phyloP scores from a whole-genome alignment of 108 stramenopile genomes.

The Fistulifera pelliculosa region DNA sequence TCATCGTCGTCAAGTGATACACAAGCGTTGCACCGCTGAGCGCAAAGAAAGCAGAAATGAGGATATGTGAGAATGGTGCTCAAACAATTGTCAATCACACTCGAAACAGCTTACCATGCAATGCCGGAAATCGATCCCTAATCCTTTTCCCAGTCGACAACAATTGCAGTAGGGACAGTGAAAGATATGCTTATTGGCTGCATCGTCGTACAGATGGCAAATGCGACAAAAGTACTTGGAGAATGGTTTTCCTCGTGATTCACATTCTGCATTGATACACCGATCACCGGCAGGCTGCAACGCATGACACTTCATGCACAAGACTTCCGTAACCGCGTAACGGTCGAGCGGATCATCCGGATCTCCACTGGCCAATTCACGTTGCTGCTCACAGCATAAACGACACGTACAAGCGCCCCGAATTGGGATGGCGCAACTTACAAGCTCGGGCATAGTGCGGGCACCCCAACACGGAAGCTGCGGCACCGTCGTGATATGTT shows the following conservation, averaged over 20 bases:
- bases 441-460: conserved; percentile 84
- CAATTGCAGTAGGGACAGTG: conserved; percentile 95
- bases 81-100: no score
- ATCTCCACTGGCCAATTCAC: conserved; percentile 51
- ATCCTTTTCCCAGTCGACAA: conserved; percentile 82
- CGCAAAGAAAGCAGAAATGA: no score
- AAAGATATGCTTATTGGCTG: conserved; percentile 51
- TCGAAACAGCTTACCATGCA: conserved; percentile 55
- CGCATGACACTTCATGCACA: conserved; percentile 85
- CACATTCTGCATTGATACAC: conserved; percentile 67
- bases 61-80: no score
- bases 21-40: conserved; percentile 91
- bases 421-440: conserved; percentile 84
- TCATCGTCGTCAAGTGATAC: conserved; percentile 68
- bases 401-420: conserved; percentile 87
- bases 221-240: conserved; percentile 81
- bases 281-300: conserved; percentile 76
- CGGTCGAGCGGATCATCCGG: conserved; percentile 80
- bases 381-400: conserved; percentile 87
- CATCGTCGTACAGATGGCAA: conserved; percentile 86
- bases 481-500: conserved; percentile 72
- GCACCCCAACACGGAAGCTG: conserved; percentile 72
- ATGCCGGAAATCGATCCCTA: conserved; percentile 92
- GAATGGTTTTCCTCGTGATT: conserved; percentile 54
- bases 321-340: conserved; percentile 67